These are phyloP conservation scores for Mercurialis annua DNA, from an alignment of 345 rosid genomes.

Conservation along the genomic window DNA sequence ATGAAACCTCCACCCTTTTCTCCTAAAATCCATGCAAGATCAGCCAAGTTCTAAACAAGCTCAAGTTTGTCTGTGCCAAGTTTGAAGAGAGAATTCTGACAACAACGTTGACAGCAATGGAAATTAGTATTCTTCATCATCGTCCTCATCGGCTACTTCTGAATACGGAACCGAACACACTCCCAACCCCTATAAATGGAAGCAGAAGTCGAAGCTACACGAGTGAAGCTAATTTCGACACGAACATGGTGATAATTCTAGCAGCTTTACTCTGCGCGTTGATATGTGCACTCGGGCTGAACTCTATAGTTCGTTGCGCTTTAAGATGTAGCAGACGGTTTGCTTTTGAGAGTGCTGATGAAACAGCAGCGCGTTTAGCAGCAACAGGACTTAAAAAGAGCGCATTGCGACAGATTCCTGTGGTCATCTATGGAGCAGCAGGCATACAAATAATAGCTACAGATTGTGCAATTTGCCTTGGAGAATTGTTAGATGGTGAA, in stretches of 20 bases:
- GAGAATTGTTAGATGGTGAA: slow-evolving; percentile 20
- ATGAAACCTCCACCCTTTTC: slow-evolving; percentile 16
- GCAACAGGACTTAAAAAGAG: slow-evolving; percentile 24
- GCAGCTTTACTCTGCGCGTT: slow-evolving; percentile 31
- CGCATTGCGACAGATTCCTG: slow-evolving; percentile 22
- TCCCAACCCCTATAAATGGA: slow-evolving; percentile 26
- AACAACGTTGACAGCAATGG: slow-evolving; percentile 16
- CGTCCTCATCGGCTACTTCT: slow-evolving; percentile 46
- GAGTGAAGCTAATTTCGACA: slow-evolving; percentile 41
- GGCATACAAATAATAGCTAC: slow-evolving; percentile 6
- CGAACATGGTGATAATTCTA: slow-evolving; percentile 28
- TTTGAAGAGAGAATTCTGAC: background rate
- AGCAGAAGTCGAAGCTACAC: slow-evolving; percentile 20
- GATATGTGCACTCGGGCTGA: slow-evolving; percentile 25
- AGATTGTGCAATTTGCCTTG: slow-evolving; percentile 31
- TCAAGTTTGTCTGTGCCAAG: background rate
- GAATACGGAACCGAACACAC: slow-evolving; percentile 21
- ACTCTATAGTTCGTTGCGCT: slow-evolving; percentile 27
- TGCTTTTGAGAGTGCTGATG: slow-evolving; percentile 17
- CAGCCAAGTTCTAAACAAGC: background rate
- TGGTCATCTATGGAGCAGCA: slow-evolving; percentile 19
- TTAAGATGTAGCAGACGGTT: slow-evolving; percentile 25
- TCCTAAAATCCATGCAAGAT: slow-evolving; percentile 13
- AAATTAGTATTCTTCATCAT: slow-evolving; percentile 18
- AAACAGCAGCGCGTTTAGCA: slow-evolving; percentile 13